Evolutionary conservation across 2,329 filamentous ascomycete species (phyloP), one percentile per base, ranked within the genome.

Genomic region (Beauveria pseudobassiana): DNA sequence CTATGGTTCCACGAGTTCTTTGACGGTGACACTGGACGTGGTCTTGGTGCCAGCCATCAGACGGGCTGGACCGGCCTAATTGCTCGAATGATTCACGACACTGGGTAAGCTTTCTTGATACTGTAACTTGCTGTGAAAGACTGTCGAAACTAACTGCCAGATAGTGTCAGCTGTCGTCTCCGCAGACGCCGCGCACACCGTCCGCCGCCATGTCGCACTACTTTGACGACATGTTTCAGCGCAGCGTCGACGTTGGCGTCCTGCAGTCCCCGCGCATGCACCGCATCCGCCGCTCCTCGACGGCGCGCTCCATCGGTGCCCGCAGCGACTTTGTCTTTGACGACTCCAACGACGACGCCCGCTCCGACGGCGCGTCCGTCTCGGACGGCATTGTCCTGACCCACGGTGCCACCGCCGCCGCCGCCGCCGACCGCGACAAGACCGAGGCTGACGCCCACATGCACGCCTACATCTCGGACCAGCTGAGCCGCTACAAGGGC

Each of bases 1-100:
- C 80, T 98, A 69, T 97, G 91, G 90, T 98, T 96, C 81, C 89
- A 96, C 72, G 93, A 98, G 74, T 98, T 96, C 80, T 98, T 98
- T 72, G 93, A 98, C 71, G 93, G 92, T 45, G 93, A 98, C 72
- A 87, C 82, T 56, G 93, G 93, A 16, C 88, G 92, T 67, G 93
- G 95, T 18, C 82, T 98, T 1, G 93, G 93, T 62, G 91, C 93
- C 43, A 93, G 88, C 53, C 95, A 98, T 75, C 95, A 98, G 75
- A 96, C 91, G 71, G 93, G 93, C 55, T 98, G 95, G 93, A 97
- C 93, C 43, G 93, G 93, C 26, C 76, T 98, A 67, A 92, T 98
- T 73, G 93, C 93, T 28, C 93, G 96, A 76, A 90, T 98, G 85
- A 98, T 98, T 63, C 93, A 98, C 69, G 95, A 98, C 71, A 97